Base-by-base conservation (phyloP, 345 rosid species). In the Firmiana major region DNA sequence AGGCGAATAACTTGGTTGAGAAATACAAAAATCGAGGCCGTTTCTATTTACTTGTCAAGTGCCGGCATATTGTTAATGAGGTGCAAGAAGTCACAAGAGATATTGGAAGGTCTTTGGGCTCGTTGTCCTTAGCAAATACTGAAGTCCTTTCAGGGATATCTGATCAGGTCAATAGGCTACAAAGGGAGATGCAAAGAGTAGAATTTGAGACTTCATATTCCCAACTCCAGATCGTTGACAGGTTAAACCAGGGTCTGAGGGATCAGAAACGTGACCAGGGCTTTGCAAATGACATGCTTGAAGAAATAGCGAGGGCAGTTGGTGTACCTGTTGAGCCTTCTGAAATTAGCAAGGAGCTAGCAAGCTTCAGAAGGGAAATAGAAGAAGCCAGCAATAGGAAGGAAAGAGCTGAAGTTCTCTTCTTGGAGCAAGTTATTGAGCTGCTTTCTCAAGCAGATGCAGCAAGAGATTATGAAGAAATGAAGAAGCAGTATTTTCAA, bases 371-470 rank as follows among this genome's bases (percentile, higher is more conserved):
- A 77, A 87, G 60, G 86, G 94, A 88, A 71, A 86, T 85, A 65
- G 92, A 90, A 85, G 94, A 90, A 74, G 94, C 92, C 0, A 86
- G 89, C 21, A 70, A 80, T 78, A 60, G 84, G 78, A 90, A 90
- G 71, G 92, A 90, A 85, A 84, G 87, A 79, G 90, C 89, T 7
- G 94, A 90, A 76, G 88, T 81, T 76, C 74, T 88, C 15, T 88
- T 90, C 85, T 81, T 88, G 82, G 90, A 89, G 65, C 94, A 90
- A 85, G 92, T 90, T 73, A 90, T 90, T 71, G 89, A 87, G 81
- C 81, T 90, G 72, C 94, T 90, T 80, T 90, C 94, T 62, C 84
- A 77, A 67, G 94, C 94, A 46, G 94, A 90, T 85, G 92, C 94
- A 51, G 94, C 92, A 2, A 83, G 89, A 77, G 92, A 88, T 81